Base-by-base conservation (phyloP, 2,329 filamentous ascomycete species). In the Diaporthe sp. region DNA sequence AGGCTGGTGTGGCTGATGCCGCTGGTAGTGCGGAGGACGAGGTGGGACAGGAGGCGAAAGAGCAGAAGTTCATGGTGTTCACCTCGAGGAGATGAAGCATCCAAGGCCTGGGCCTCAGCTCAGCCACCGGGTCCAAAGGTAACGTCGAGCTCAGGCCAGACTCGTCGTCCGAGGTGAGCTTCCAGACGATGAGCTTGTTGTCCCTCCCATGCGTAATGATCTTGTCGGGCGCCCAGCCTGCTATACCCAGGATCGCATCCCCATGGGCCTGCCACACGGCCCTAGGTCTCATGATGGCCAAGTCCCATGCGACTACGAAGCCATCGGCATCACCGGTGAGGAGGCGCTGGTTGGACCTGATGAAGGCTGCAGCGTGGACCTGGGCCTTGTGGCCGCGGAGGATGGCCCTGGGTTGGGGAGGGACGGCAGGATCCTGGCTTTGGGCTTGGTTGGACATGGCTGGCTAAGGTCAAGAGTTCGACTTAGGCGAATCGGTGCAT, bases 141-240 rank as follows among this genome's bases (percentile, higher is more conserved):
- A 97, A 85, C 12, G 85, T 86, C 45, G 88, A 92, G 79, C 92
- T 94, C 77, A 98, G 86, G 22, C 86, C 82, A 30, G 87, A 82
- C 79, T 97, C 93, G 72, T 93, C 90, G 12, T 86, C 82, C 45
- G 82, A 79, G 17, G 87, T 84, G 19, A 98, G 82, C 80, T 94
- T 92, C 97, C 97, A 99, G 25, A 97, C 92, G 30, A 94, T 88
- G 64, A 98, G 88, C 80, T 92, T 94, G 82, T 97, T 93, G 82
- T 99, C 97, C 82, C 97, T 91, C 19, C 96, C 96, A 84, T 98
- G 96, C 94, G 95, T 97, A 83, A 98, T 93, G 74, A 98, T 85
- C 78, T 89, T 93, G 76, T 94, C 91, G n/a, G 83, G 78, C 3
- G 89, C 91, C 92, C 95, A 97, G 47, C 88, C 91, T 61, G 88